phyloP scores from a whole-genome alignment of 441 rosid genomes.

The Bruguiera hainesii region DNA sequence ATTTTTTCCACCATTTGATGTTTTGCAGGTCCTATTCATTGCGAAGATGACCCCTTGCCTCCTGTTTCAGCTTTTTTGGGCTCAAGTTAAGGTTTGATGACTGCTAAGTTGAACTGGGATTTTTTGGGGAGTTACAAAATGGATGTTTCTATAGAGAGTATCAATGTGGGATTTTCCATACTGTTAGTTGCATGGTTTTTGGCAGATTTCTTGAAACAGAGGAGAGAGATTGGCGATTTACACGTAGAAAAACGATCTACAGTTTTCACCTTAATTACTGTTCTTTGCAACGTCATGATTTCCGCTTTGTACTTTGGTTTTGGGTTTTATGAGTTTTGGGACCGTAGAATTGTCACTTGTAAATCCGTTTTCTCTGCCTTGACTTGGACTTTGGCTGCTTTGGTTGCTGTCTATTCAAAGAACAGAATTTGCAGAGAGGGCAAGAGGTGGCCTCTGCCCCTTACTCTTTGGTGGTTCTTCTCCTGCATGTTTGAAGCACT shows the following conservation, averaged over 20 bases:
- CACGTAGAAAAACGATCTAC: slow-evolving; percentile 5
- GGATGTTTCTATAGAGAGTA: slow-evolving; percentile 22
- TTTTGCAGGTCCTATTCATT: slow-evolving; percentile 13
- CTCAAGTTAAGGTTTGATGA: slow-evolving; percentile 1
- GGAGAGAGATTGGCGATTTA: slow-evolving; percentile 18
- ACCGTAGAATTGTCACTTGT: slow-evolving; percentile 5
- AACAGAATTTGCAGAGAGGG: slow-evolving; percentile 20
- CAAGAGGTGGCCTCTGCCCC: slow-evolving; percentile 44
- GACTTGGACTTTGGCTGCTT: slow-evolving; percentile 46
- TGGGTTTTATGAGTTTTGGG: slow-evolving; percentile 32
- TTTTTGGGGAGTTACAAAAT: slow-evolving; percentile 9
- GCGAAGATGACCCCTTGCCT: neutral
- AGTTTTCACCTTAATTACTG: slow-evolving; percentile 6
- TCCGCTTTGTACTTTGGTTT: slow-evolving; percentile 32
- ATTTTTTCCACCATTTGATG: neutral
- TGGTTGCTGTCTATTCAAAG: slow-evolving; percentile 26
- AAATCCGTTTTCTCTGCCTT: slow-evolving; percentile 24
- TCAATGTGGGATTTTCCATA: slow-evolving; percentile 32
- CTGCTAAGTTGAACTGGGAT: slow-evolving; percentile 6
- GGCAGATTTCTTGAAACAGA: slow-evolving; percentile 20
- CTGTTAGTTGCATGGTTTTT: slow-evolving; percentile 35
- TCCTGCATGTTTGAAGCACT: slow-evolving; percentile 29
- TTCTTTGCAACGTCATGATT: slow-evolving; percentile 31
- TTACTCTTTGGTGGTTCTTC: slow-evolving; percentile 53
- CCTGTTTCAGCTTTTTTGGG: neutral